Evolutionary conservation across 148 eudicot species (phyloP), one percentile per base, ranked within the genome.

Genomic region (Polygonum maritimum): DNA sequence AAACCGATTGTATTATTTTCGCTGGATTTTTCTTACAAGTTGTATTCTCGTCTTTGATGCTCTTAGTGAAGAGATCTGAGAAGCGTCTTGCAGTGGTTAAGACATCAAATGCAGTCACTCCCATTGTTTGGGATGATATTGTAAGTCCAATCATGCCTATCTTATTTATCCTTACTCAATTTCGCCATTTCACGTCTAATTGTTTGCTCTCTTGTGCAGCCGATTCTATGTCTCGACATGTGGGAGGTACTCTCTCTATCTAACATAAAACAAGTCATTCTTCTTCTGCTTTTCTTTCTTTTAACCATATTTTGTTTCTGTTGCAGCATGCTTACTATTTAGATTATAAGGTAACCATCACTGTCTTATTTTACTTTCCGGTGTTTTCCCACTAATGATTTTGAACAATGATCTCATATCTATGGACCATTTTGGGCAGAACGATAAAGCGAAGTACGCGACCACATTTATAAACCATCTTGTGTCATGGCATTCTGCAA

Each of bases 251-350:
- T 51, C 22, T 49, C 67, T 73, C 76, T 26, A 26, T 76, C 84
- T 80, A 67, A 38, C 7, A 35, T 16, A 67, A 67, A 14, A 65
- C 5, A 3, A 36, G 19, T 14, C 44, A 38, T 67, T 36, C 19
- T 60, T 38, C 9, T 36, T 36, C 44, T 60, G 16, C 6, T 15
- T 35, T 36, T 67, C 45, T 35, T 33, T 15, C 44, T 35, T 36
- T 38, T 26, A 60, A 60, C 38, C 15, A 60, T 36, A 26, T 26
- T 26, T 26, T n/a, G 19, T 67, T 67, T 62, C 19, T n/a, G 80
- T 80, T 86, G 88, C 96, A 94, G 97, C 98, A 94, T 88, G 91
- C 98, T 76, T 94, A 94, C 81, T 94, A 92, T 82, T 81, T 94
- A 92, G 98, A 94, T 83, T 86, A 88, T 78, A 83, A 89, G 93